These are phyloP conservation scores for Phaeolepiota aurea DNA, from an alignment of 768 basidiomycete genomes.

Conservation along the genomic window DNA sequence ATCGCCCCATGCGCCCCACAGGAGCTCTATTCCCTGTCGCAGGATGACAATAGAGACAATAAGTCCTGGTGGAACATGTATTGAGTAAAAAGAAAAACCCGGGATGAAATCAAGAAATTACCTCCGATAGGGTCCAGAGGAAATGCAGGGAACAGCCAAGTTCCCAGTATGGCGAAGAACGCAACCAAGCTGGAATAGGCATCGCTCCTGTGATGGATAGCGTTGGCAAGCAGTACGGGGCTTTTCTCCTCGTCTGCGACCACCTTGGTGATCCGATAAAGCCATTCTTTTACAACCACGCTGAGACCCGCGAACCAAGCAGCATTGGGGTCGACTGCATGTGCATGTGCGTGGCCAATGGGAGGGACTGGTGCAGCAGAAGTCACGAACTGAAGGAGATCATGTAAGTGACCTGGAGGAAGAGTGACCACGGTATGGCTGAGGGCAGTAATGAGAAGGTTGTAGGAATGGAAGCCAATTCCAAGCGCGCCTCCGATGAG, in stretches of 20 bases:
- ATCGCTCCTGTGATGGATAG: constrained; percentile 95
- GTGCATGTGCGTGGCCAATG: constrained; percentile 47
- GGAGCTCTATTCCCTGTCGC: constrained; percentile 61
- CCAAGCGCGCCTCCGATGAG: constrained; percentile 79
- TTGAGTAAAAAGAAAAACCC: not conserved
- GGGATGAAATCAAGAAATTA: constrained; percentile 19
- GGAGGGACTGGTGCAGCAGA: constrained; percentile 46
- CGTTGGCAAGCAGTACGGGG: constrained; percentile 92
- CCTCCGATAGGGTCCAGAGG: constrained; percentile 95
- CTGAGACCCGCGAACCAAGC: constrained; percentile 90
- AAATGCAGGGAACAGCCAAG: constrained; percentile 74
- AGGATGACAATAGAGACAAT: constrained; percentile 88
- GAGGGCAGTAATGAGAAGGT: constrained; percentile 71
- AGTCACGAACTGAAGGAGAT: constrained; percentile 50
- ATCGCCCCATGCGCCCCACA: constrained; percentile 68
- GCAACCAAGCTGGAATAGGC: constrained; percentile 91
- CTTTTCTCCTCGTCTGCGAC: constrained; percentile 90
- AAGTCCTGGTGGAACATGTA: constrained; percentile 40
- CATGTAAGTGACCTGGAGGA: constrained; percentile 55
- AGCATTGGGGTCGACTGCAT: constrained; percentile 82
- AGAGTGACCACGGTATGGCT: constrained; percentile 55
- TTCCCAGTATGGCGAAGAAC: constrained; percentile 86
- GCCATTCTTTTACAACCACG: constrained; percentile 83
- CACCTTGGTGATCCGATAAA: constrained; percentile 81
- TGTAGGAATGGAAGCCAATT: constrained; percentile 86